A percentile compares a stretch with the other conserved stretches of the same genome.
phyloP scores from a whole-genome alignment of 352 stramenopile species.

The Phytophthora europaea region DNA sequence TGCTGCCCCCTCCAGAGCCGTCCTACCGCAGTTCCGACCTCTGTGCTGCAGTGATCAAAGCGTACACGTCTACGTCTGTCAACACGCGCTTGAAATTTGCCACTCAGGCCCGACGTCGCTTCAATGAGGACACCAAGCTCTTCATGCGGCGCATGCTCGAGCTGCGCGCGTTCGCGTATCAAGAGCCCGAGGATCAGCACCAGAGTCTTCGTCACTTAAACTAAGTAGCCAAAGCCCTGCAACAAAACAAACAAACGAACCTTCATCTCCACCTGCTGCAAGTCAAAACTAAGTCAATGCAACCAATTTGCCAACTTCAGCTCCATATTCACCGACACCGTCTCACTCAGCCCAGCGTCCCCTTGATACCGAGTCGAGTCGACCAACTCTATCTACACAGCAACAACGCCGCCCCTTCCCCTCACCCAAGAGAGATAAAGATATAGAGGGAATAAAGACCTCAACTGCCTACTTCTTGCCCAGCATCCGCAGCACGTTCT shows the following conservation, averaged over 20 bases:
- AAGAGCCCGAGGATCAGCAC: background rate
- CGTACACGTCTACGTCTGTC: conserved; percentile 18
- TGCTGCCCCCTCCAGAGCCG: conserved; percentile 3
- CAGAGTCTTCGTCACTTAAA: conserved; percentile 15
- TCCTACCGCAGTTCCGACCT: conserved; percentile 21
- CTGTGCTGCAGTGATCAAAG: conserved; percentile 24
- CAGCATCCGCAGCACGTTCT: conserved; percentile 86
- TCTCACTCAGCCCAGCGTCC: background rate
- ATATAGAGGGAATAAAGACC: background rate
- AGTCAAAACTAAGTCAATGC: background rate
- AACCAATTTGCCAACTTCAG: conserved; percentile 3
- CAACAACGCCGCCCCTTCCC: background rate
- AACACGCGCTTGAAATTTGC: conserved; percentile 31
- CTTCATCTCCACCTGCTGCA: background rate
- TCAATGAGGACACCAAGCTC: conserved; percentile 58
- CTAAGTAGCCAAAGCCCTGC: background rate
- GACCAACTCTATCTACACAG: background rate
- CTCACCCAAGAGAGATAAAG: background rate
- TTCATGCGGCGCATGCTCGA: conserved; percentile 52
- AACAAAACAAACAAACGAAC: background rate
- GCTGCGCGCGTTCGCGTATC: conserved; percentile 30
- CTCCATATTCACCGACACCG: conserved; percentile 17
- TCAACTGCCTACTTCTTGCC: conserved; percentile 37
- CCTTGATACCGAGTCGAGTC: background rate
- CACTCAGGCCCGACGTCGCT: conserved; percentile 38